Conservation (phyloP, 2,329 filamentous ascomycete species). For the Epichloe amarillans region DNA sequence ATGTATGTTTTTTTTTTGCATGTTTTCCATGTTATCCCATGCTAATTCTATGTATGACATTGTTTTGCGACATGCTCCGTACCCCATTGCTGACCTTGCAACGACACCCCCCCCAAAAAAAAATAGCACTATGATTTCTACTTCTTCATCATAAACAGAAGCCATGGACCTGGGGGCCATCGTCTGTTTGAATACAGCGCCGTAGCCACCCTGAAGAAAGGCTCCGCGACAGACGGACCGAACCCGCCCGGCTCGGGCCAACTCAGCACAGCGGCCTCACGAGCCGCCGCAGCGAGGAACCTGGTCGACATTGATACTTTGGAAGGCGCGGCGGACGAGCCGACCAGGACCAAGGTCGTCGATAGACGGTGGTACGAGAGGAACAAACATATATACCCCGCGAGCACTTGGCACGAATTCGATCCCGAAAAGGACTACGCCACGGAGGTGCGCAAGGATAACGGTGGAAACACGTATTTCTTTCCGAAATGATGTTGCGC, state of each 20-base stretch:
- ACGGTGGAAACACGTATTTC: constrained; percentile 87
- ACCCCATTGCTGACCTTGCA: neutral
- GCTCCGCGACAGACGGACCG: neutral
- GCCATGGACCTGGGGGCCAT: constrained; percentile 55
- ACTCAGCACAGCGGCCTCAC: constrained; percentile 21
- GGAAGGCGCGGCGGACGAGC: constrained; percentile 69
- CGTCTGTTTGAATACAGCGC: constrained; percentile 64
- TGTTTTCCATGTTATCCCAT: neutral
- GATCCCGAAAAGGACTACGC: constrained; percentile 80
- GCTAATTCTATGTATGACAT: neutral
- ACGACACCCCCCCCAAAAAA: neutral
- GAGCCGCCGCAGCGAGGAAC: constrained; percentile 23
- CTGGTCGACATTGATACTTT: constrained; percentile 39
- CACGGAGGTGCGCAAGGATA: constrained; percentile 64
- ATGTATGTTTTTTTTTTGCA: constrained; percentile 46
- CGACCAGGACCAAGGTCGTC: constrained; percentile 79
- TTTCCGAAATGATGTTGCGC: constrained; percentile 36
- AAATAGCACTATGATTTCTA: constrained; percentile 89
- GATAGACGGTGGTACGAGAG: constrained; percentile 93
- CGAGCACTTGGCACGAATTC: constrained; percentile 91
- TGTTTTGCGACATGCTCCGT: neutral
- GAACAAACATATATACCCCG: constrained; percentile 97
- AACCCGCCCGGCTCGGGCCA: constrained; percentile 8
- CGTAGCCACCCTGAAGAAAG: constrained; percentile 26
- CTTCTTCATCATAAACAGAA: constrained; percentile 88